Evolutionary conservation across 345 rosid species (phyloP).

Genomic region (Lepidium sativum): DNA sequence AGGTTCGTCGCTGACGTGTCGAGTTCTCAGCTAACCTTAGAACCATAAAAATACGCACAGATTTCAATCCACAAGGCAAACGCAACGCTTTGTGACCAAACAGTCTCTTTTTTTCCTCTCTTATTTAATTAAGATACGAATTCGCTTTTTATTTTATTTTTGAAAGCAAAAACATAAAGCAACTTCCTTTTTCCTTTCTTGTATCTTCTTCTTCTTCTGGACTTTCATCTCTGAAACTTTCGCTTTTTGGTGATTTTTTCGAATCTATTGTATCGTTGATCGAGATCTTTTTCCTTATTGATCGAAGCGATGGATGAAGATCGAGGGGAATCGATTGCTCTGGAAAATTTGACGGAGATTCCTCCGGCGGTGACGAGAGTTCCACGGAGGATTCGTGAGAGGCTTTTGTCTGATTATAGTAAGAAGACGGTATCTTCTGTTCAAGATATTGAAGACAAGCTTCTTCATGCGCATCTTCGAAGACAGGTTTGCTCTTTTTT

Average conservation of each 20-base stretch:
- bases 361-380: slow-evolving; percentile 35
- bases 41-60: slow-evolving; percentile 5
- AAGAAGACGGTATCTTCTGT: slow-evolving; percentile 51
- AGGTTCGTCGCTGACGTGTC: slow-evolving; percentile 29
- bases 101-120: not conserved
- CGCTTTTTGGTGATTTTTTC: not conserved
- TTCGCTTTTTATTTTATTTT: not conserved
- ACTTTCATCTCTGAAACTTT: slow-evolving; percentile 10
- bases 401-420: slow-evolving; percentile 52
- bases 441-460: slow-evolving; percentile 89
- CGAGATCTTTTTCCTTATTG: not conserved
- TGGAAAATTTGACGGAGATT: slow-evolving; percentile 46
- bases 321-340: slow-evolving; percentile 36
- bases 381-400: slow-evolving; percentile 67
- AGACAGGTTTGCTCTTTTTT: slow-evolving; percentile 52
- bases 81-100: slow-evolving; percentile 32
- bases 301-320: slow-evolving; percentile 47
- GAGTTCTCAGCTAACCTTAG: slow-evolving; percentile 10
- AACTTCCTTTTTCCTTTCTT: slow-evolving; percentile 10
- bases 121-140: not conserved
- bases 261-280: not conserved
- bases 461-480: slow-evolving; percentile 84
- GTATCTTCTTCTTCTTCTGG: not conserved
- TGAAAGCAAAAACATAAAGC: slow-evolving; percentile 16
- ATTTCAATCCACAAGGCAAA: slow-evolving; percentile 24